These are phyloP conservation scores for Vitis hybrid DNA, from an alignment of 177 flowering plant species.

Conservation along the genomic window DNA sequence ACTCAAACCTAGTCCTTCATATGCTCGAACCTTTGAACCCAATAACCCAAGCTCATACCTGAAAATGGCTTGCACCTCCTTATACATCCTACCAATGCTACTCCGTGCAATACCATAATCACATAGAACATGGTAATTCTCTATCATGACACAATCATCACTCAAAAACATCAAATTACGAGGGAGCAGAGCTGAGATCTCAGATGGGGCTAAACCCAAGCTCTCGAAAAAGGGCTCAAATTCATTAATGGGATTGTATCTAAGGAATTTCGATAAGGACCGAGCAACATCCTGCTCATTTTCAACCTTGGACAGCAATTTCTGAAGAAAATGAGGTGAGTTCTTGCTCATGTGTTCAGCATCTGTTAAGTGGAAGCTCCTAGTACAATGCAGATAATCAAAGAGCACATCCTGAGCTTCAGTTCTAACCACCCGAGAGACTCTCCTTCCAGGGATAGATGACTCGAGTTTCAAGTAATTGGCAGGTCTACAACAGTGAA, in stretches of 20 bases:
- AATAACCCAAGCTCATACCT: constrained; percentile 34
- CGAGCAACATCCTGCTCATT: constrained; percentile 24
- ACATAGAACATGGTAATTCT: constrained; percentile 44
- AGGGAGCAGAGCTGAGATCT: constrained; percentile 34
- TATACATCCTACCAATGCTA: constrained; percentile 51
- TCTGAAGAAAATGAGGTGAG: constrained; percentile 39
- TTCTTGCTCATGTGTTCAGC: constrained; percentile 62
- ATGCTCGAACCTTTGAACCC: constrained; percentile 38
- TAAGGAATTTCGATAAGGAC: constrained; percentile 34
- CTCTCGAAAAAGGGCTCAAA: constrained; percentile 66
- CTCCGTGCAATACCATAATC: constrained; percentile 50
- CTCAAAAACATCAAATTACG: constrained; percentile 42
- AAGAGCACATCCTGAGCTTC: constrained; percentile 43
- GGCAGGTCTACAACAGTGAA: no score
- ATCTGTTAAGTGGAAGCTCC: constrained; percentile 36
- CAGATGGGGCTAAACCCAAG: constrained; percentile 41
- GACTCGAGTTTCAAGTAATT: no score
- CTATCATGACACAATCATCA: constrained; percentile 44
- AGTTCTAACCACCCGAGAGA: constrained; percentile 29
- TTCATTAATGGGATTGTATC: constrained; percentile 57
- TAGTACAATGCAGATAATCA: constrained; percentile 52
- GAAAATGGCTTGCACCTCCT: constrained; percentile 38
- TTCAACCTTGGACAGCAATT: constrained; percentile 37
- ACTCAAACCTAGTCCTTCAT: constrained; percentile 43
- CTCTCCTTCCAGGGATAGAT: constrained; percentile 8